phyloP scores from a whole-genome alignment of 163 green algal genomes.

The Coccomyxa subellipsoidea region DNA sequence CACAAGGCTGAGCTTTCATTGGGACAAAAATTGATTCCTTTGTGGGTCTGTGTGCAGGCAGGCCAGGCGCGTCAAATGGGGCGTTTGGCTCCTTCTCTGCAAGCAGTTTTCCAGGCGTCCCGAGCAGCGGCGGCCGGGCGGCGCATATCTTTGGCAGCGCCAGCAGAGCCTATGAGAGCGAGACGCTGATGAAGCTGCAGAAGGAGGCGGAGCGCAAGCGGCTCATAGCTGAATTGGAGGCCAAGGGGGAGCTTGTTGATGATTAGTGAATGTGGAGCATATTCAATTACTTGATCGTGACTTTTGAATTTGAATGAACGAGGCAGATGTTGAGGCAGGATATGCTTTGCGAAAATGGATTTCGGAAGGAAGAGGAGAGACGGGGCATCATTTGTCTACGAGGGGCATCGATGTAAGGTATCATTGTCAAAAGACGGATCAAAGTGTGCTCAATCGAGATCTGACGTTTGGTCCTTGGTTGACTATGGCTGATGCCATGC shows the following conservation, averaged over 20 bases:
- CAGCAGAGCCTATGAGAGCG: conserved; percentile 33
- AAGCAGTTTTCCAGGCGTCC: background rate
- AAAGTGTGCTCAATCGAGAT: no score
- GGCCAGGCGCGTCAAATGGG: background rate
- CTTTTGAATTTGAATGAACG: no score
- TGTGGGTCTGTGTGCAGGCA: background rate
- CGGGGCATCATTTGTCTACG: no score
- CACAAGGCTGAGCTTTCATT: background rate
- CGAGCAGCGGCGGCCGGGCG: background rate
- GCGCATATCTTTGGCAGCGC: background rate
- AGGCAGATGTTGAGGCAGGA: no score
- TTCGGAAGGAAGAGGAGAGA: no score
- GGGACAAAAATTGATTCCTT: background rate
- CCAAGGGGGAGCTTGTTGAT: conserved; percentile 9
- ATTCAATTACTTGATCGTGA: no score
- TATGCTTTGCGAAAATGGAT: no score
- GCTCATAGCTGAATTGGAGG: conserved; percentile 33
- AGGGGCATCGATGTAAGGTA: no score
- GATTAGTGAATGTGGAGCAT: background rate
- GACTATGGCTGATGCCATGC: no score
- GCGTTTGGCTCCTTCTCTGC: background rate
- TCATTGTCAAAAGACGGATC: no score
- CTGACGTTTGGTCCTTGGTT: no score
- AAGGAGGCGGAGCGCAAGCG: conserved; percentile 40
- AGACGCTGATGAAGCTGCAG: conserved; percentile 43